Conservation (phyloP, 2,329 filamentous ascomycete genomes). For the Aspergillus pseudotamarii region DNA sequence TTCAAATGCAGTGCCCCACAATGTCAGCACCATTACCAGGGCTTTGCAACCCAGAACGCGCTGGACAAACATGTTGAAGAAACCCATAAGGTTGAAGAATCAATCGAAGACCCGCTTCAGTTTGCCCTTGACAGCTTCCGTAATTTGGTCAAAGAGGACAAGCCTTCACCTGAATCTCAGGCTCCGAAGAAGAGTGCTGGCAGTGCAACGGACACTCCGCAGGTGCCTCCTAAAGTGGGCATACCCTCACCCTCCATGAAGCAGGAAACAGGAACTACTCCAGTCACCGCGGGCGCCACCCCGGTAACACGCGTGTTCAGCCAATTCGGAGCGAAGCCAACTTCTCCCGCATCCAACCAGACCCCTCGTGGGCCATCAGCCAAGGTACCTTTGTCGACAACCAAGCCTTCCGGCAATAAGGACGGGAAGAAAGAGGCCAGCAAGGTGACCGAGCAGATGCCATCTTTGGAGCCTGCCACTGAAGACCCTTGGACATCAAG, state of each 20-base stretch:
- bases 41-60: conserved; percentile 58
- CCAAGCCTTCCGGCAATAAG: conserved; percentile 29
- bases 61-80: conserved; percentile 59
- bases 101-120: conserved; percentile 58
- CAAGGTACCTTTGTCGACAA: conserved; percentile 25
- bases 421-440: conserved; percentile 30
- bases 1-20: conserved; percentile 57
- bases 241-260: conserved; percentile 29
- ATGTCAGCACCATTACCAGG: conserved; percentile 57
- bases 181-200: conserved; percentile 19
- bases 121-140: conserved; percentile 58
- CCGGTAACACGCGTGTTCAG: conserved; percentile 38
- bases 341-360: conserved; percentile 38
- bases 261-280: conserved; percentile 31
- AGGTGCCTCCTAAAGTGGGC: conserved; percentile 20
- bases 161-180: conserved; percentile 20
- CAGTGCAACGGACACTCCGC: conserved; percentile 16
- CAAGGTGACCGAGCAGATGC: conserved; percentile 25
- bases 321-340: conserved; percentile 35
- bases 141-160: conserved; percentile 53
- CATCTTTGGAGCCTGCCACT: conserved; percentile 13
- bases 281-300: conserved; percentile 31
- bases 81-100: conserved; percentile 53
- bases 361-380: conserved; percentile 31
- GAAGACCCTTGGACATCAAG: conserved; percentile 44